Evolutionary conservation across 495 filamentous ascomycete species (phyloP).

Genomic region (Xylaria acuta): DNA sequence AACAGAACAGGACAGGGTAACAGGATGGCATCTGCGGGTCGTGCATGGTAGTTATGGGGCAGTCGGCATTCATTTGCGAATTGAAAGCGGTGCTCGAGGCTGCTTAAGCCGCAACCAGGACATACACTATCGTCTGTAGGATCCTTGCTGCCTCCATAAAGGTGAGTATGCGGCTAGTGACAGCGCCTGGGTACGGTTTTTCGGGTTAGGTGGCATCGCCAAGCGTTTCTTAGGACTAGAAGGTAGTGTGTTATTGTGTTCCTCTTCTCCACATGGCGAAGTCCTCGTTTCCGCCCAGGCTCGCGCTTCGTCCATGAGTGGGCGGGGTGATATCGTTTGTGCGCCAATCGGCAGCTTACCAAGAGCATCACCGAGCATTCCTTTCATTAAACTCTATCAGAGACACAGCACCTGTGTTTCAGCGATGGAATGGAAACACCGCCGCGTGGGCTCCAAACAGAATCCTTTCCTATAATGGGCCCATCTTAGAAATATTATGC

Average conservation of each 20-base stretch:
- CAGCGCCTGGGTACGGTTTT: background rate
- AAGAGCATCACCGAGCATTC: slow-evolving; percentile 13
- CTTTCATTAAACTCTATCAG: slow-evolving; percentile 21
- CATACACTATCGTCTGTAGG: background rate
- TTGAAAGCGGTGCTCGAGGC: background rate
- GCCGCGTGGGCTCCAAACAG: background rate
- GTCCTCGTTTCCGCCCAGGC: background rate
- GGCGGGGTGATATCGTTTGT: slow-evolving; percentile 2
- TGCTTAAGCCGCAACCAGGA: background rate
- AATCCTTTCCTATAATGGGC: slow-evolving; percentile 7
- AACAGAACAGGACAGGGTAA: slow-evolving; percentile 1
- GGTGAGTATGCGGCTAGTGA: background rate
- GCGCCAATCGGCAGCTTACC: slow-evolving; percentile 22
- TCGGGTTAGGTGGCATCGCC: background rate
- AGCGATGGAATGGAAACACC: slow-evolving; percentile 5
- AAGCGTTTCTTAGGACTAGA: background rate
- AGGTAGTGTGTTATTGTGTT: no score
- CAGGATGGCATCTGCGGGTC: background rate
- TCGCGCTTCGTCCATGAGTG: background rate
- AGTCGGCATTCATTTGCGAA: background rate
- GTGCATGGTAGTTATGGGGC: slow-evolving; percentile 5
- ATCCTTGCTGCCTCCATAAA: background rate
- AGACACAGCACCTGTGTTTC: slow-evolving; percentile 19
- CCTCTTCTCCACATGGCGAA: background rate
- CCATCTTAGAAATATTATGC: slow-evolving; percentile 2